Percentiles rank a stretch among this genome's conserved stretches.
These are phyloP conservation scores for Ogataea trehaloabstinens DNA, from an alignment of 805 yeast species.

Conservation along the genomic window DNA sequence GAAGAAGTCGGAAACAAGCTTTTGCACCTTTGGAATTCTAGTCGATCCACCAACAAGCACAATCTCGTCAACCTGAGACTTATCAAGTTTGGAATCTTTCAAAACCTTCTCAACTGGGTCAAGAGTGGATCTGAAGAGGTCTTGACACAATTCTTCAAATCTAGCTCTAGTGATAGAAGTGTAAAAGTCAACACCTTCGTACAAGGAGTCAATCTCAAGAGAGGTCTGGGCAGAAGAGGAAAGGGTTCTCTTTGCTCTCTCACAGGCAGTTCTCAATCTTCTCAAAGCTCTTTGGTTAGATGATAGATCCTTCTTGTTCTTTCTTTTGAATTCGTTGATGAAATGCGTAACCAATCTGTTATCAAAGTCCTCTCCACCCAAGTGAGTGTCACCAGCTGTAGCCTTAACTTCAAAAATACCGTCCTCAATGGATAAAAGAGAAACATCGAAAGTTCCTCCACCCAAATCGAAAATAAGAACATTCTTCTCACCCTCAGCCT, in stretches of 20 bases:
- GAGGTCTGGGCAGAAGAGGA: slow-evolving; percentile 96
- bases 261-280: slow-evolving; percentile 98
- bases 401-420: slow-evolving; percentile 82
- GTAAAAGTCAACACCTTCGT: slow-evolving; percentile 95
- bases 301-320: slow-evolving; percentile 92
- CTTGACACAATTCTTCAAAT: slow-evolving; percentile 94
- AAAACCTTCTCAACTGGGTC: slow-evolving; percentile 95
- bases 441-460: slow-evolving; percentile 84
- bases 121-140: slow-evolving; percentile 87
- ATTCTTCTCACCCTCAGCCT: slow-evolving; percentile 45
- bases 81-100: slow-evolving; percentile 86
- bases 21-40: slow-evolving; percentile 96
- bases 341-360: slow-evolving; percentile 82
- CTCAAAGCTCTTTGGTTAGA: slow-evolving; percentile 95
- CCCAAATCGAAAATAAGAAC: slow-evolving; percentile 72
- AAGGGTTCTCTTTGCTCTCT: slow-evolving; percentile 98
- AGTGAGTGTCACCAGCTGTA: slow-evolving; percentile 80
- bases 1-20: slow-evolving; percentile 93
- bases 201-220: slow-evolving; percentile 90
- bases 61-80: slow-evolving; percentile 87
- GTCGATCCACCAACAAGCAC: slow-evolving; percentile 98
- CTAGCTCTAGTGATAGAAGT: slow-evolving; percentile 96
- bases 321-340: slow-evolving; percentile 94
- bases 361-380: slow-evolving; percentile 87
- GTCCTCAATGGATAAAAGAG: slow-evolving; percentile 72